Base-by-base conservation (phyloP, 2,329 filamentous ascomycete genomes). In the Diaporthe longicolla region DNA sequence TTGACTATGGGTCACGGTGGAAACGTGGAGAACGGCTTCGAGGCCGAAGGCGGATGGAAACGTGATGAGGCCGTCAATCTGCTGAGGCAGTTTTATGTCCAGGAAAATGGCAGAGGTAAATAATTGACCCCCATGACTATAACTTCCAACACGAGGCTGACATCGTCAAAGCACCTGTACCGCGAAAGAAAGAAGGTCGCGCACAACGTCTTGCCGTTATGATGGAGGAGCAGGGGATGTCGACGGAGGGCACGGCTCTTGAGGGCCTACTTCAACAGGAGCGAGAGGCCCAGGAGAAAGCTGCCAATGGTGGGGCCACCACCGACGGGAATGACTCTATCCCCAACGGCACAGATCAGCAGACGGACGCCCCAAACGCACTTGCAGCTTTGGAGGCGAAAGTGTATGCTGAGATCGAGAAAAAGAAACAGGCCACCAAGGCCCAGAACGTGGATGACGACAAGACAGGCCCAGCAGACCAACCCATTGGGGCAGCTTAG, bases 51-150 rank as follows among this genome's bases (percentile, higher is more conserved):
- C 52, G 96, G 95, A 1, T 93, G 97, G 86, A 94, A 95, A 79
- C 91, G 95, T 61, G 94, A 98, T 80, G 96, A 98, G 81, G 96
- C 97, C 6, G 97, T 99, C 75, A 95, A 96, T 83, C 84, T 99
- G 77, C 87, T 99, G 77, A 90, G 97, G 76, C 92, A 96, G 74
- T 99, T 99, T 83, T 99, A 99, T 82, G 94, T 99, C 43, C 97
- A 99, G 84, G 95, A 99, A 84, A 99, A 99, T 83, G 95, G 94
- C 77, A 94, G 97, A 87, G 94, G 94, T 94, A 85, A 79, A 86
- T 80, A 21, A 24, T 13, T 29, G 19, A 8, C 24, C 11, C 21
- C n/a, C 24, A 40, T 2, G 4, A 17, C 3, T 15, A 24, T 24
- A n/a, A n/a, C 26, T 8, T 3, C 55, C 21, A 3, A 2, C 6